phyloP scores from a whole-genome alignment of 2,329 filamentous ascomycete species.

The Coniella vitis region DNA sequence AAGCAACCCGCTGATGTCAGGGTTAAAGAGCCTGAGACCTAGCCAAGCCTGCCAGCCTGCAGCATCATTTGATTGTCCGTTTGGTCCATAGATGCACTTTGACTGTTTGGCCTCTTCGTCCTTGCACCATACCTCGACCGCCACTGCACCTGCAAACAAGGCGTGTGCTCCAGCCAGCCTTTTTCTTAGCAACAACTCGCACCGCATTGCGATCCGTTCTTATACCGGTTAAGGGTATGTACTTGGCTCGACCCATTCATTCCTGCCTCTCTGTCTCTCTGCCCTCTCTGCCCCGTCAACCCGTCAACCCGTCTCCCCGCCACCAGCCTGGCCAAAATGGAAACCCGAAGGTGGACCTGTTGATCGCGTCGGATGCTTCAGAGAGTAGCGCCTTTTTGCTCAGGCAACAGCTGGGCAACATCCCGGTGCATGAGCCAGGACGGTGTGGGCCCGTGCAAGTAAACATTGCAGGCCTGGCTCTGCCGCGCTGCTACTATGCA shows the following conservation, averaged over 20 bases:
- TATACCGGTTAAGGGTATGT: too few relatives aligned
- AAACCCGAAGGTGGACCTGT: too few relatives aligned
- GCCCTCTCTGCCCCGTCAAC: neutral
- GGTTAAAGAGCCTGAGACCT: neutral
- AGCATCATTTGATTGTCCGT: neutral
- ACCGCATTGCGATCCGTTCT: too few relatives aligned
- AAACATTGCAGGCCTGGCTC: constrained; percentile 5
- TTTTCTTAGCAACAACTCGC: too few relatives aligned
- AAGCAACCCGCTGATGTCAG: neutral
- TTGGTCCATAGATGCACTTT: neutral
- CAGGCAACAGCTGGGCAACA: neutral
- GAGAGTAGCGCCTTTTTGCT: neutral
- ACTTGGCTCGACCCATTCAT: neutral
- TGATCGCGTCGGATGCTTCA: neutral
- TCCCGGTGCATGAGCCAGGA: neutral
- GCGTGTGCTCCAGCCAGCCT: too few relatives aligned
- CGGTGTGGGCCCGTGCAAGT: neutral
- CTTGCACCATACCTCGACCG: neutral
- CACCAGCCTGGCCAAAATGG: neutral
- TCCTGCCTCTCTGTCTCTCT: neutral
- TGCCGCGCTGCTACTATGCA: neutral
- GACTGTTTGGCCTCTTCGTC: neutral
- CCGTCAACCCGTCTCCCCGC: neutral
- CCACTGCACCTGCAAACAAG: too few relatives aligned
- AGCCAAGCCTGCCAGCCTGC: neutral